A percentile compares a stretch with the other conserved stretches of the same genome.
phyloP scores from a whole-genome alignment of 768 basidiomycete species.

The Tephrocybe sp. region DNA sequence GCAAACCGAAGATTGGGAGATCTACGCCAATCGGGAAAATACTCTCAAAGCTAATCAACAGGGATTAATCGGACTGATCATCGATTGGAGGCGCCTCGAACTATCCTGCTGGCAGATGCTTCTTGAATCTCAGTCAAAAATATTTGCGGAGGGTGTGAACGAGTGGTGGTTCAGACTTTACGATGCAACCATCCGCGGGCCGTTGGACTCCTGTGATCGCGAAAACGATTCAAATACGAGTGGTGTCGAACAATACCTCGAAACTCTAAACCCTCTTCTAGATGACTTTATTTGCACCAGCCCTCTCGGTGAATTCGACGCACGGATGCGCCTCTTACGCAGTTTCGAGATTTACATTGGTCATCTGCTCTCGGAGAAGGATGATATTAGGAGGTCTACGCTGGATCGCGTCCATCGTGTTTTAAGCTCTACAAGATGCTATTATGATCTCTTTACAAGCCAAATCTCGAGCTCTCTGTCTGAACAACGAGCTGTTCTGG shows the following conservation, averaged over 20 bases:
- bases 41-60: slow-evolving; percentile 69
- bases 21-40: slow-evolving; percentile 91
- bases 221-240: slow-evolving; percentile 28
- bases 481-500: slow-evolving; percentile 58
- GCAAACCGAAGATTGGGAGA: slow-evolving; percentile 95
- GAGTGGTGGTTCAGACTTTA: slow-evolving; percentile 93
- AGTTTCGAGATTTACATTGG: slow-evolving; percentile 62
- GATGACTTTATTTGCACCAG: slow-evolving; percentile 75
- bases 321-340: slow-evolving; percentile 64
- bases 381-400: slow-evolving; percentile 25
- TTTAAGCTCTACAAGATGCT: slow-evolving; percentile 57
- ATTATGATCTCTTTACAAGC: slow-evolving; percentile 62
- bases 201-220: slow-evolving; percentile 46
- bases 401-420: slow-evolving; percentile 56
- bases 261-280: slow-evolving; percentile 71
- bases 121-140: slow-evolving; percentile 66
- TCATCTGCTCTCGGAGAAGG: slow-evolving; percentile 33
- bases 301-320: slow-evolving; percentile 81
- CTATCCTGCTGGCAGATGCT: slow-evolving; percentile 84
- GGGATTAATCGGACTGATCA: slow-evolving; percentile 67
- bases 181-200: slow-evolving; percentile 70
- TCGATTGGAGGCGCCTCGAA: slow-evolving; percentile 90
- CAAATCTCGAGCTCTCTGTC: slow-evolving; percentile 48
- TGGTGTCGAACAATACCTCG: slow-evolving; percentile 55
- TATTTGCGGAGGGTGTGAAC: slow-evolving; percentile 48